Evolutionary conservation across 768 basidiomycete genomes (phyloP).

Genomic region (Boletus rubropictus): DNA sequence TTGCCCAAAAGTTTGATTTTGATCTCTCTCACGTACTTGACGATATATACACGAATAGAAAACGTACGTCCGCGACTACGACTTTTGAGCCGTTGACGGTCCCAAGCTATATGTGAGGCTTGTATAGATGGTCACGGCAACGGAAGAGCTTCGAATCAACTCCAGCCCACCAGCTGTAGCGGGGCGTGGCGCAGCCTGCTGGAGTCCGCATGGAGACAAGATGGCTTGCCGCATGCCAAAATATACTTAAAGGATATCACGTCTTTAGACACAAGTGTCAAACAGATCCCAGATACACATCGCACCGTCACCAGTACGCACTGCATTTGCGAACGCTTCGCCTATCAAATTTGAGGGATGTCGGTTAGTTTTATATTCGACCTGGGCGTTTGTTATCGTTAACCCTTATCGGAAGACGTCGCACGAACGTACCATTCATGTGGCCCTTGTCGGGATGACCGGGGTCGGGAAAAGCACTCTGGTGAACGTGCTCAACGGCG

Average conservation of each 20-base stretch:
- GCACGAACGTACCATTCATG: slow-evolving; percentile 4
- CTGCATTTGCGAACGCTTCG: not conserved
- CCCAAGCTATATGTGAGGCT: not conserved
- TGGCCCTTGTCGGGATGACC: slow-evolving; percentile 21
- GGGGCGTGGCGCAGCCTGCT: slow-evolving; percentile 12
- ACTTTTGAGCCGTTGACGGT: not conserved
- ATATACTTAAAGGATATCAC: not conserved
- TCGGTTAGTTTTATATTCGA: slow-evolving; percentile 9
- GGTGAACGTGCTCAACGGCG: slow-evolving; percentile 22
- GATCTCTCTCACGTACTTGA: not conserved
- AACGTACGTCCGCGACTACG: not conserved
- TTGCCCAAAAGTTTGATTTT: not conserved
- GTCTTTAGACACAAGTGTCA: not conserved
- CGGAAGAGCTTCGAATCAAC: not conserved
- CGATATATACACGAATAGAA: not conserved
- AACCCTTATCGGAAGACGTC: slow-evolving; percentile 1
- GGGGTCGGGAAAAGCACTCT: slow-evolving; percentile 27
- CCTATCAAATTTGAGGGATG: slow-evolving; percentile 8
- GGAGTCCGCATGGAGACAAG: slow-evolving; percentile 12
- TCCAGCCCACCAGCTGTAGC: not conserved
- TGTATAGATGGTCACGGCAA: not conserved
- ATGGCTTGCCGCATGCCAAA: not conserved
- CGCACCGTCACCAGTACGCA: not conserved
- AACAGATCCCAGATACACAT: not conserved
- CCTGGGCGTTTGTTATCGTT: not conserved